Evolutionary conservation across 148 eudicot species (phyloP).

Genomic region (Euryodendron excelsum): DNA sequence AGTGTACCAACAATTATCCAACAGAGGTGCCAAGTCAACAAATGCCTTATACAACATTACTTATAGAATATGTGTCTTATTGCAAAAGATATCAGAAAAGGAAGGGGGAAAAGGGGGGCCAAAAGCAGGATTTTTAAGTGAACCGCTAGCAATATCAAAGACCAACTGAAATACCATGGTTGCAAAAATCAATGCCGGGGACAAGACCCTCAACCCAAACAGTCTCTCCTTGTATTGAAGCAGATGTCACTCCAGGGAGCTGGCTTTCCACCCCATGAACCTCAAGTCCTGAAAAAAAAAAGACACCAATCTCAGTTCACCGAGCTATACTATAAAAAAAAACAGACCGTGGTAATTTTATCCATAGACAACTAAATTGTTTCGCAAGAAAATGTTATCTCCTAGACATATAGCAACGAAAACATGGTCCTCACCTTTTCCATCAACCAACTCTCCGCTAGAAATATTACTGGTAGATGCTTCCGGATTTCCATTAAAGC

Average conservation of each 20-base stretch:
- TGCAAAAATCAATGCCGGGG: slow-evolving; percentile 98
- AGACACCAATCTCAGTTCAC: slow-evolving; percentile 9
- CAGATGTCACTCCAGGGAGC: slow-evolving; percentile 27
- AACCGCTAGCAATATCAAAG: background rate
- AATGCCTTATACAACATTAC: background rate
- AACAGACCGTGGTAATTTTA: background rate
- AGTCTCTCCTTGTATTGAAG: slow-evolving; percentile 54
- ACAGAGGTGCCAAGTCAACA: background rate
- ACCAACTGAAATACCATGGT: slow-evolving; percentile 64
- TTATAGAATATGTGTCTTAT: background rate
- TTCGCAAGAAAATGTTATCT: background rate
- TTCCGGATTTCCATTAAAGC: slow-evolving; percentile 18
- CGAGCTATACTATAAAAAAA: background rate
- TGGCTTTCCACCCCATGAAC: slow-evolving; percentile 19
- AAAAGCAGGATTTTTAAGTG: background rate
- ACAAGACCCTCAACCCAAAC: slow-evolving; percentile 95
- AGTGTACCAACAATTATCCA: background rate
- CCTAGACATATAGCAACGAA: slow-evolving; percentile 11
- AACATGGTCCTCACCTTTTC: slow-evolving; percentile 29
- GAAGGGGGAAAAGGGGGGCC: background rate
- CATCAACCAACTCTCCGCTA: slow-evolving; percentile 25
- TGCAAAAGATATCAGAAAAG: background rate
- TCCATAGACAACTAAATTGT: background rate
- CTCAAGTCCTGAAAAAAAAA: slow-evolving; percentile 28
- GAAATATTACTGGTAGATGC: slow-evolving; percentile 19